Base-by-base conservation (phyloP, 352 stramenopile genomes). In the Phytophthora foliorum region DNA sequence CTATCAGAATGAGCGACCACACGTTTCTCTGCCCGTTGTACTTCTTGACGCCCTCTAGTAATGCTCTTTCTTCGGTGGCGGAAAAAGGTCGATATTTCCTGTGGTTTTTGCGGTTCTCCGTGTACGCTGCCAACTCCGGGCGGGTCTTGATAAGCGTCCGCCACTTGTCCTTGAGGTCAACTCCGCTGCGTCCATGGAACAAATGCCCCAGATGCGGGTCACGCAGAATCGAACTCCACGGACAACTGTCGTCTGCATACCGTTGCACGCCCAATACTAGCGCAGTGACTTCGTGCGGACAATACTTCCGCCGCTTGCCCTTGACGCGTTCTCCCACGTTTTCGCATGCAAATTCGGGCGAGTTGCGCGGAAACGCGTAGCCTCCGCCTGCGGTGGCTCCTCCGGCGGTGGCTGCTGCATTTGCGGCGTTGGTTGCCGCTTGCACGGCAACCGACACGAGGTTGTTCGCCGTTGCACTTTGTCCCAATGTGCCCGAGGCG, bases 41-140 rank as follows among this genome's bases (percentile, higher is more conserved):
- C 68, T 93, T 93, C 59, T 90, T 91, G 38, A 94, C 87, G 8
- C 87, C 87, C 48, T 94, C 87, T 63, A 97, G 81, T n/a, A 99
- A 65, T n/a, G 86, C 82, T 19, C 84, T 81, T 38, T 87, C 77
- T 66, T 98, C 94, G 2, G 82, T 74, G 0, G 82, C 80, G 4
- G 83, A 86, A 58, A 94, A 94, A 14, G 87, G 87, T 1, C 87
- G 83, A 51, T 94, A 94, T 62, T 94, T 94, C 55, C 87, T 85
- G 57, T 93, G 85, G 64, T 94, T 94, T 52, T 94, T 94, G n/a
- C 87, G 81, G 62, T 94, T 94, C 48, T 94, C 85, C 13, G 87
- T 94, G 72, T 94, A 94, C 44, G 77, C 67, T 13, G 85, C 80
- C 6, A 94, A 74, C 53, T 94, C 87, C 0, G 87, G 85, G 44